These are phyloP conservation scores for Cruciata laevipes DNA, from an alignment of 257 asterid genomes.

Conservation along the genomic window DNA sequence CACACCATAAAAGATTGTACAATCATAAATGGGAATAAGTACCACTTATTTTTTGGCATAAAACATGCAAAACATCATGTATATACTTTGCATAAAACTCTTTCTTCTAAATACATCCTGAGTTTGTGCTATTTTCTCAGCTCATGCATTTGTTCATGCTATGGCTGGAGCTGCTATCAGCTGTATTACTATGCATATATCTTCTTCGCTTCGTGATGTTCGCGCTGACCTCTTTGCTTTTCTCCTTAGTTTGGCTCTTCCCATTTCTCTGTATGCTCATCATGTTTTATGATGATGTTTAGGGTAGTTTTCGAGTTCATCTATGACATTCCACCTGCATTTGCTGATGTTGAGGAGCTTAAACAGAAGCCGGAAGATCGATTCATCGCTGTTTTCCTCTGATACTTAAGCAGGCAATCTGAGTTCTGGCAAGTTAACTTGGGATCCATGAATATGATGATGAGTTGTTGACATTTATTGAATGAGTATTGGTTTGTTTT, in stretches of 20 bases:
- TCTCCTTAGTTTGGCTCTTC: constrained; percentile 9
- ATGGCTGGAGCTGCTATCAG: constrained; percentile 8
- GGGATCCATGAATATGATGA: not conserved
- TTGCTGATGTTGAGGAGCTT: not conserved
- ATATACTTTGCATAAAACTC: not conserved
- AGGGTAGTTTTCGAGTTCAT: not conserved
- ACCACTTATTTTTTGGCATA: not conserved
- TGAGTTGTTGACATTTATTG: constrained; percentile 7
- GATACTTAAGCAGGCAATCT: constrained; percentile 9
- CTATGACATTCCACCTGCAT: not conserved
- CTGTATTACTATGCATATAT: constrained; percentile 8
- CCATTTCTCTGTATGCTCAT: constrained; percentile 10
- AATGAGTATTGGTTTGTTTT: constrained; percentile 2
- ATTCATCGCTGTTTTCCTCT: constrained; percentile 8
- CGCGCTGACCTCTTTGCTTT: constrained; percentile 2
- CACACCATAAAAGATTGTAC: not conserved
- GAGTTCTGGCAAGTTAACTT: not conserved
- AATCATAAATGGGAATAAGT: not conserved
- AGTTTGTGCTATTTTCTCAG: not conserved
- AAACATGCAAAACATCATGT: constrained; percentile 9
- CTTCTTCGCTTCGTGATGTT: constrained; percentile 9
- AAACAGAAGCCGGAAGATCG: constrained; percentile 3
- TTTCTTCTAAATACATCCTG: not conserved
- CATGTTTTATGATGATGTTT: not conserved
- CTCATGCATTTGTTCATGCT: constrained; percentile 1